Evolutionary conservation across 805 yeast species (phyloP).

Genomic region (Zygosaccharomyces kombuchaensis): DNA sequence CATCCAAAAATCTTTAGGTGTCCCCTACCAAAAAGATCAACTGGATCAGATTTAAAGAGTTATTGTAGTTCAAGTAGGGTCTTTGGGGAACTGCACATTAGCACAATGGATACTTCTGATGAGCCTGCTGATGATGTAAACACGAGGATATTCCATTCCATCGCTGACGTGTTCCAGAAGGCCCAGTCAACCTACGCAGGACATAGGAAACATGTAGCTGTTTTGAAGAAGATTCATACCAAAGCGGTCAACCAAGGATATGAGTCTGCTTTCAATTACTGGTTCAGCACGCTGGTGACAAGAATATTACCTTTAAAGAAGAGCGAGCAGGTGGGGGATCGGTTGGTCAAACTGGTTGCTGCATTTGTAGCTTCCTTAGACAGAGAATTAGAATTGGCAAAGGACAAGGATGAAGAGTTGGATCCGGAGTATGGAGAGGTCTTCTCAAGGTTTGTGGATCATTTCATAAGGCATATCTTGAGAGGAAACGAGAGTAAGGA

Average conservation of each 20-base stretch:
- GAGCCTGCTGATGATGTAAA: conserved; percentile 28
- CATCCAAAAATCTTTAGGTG: neutral
- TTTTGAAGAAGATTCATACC: conserved; percentile 54
- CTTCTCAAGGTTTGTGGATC: conserved; percentile 53
- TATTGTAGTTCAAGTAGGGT: neutral
- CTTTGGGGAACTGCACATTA: neutral
- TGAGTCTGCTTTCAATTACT: conserved; percentile 55
- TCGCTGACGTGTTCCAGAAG: conserved; percentile 71
- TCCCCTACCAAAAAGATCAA: neutral
- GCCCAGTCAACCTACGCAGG: conserved; percentile 72
- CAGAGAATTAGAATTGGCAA: conserved; percentile 23
- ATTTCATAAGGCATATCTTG: conserved; percentile 60
- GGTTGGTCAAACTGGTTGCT: conserved; percentile 64
- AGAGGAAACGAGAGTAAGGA: conserved; percentile 75
- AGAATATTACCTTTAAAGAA: conserved; percentile 64
- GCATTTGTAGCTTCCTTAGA: conserved; percentile 51
- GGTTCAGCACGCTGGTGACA: conserved; percentile 58
- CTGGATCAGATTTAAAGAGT: neutral
- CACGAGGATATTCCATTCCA: conserved; percentile 41
- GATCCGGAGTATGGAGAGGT: conserved; percentile 41
- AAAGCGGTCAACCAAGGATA: conserved; percentile 49
- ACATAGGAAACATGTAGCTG: conserved; percentile 67
- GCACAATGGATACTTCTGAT: conserved; percentile 9
- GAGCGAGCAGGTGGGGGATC: conserved; percentile 67
- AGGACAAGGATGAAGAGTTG: conserved; percentile 23